A percentile compares a stretch with the other conserved stretches of the same genome.
phyloP scores from a whole-genome alignment of 1,284 basidiomycete species.

The Rhizoctonia solani region DNA sequence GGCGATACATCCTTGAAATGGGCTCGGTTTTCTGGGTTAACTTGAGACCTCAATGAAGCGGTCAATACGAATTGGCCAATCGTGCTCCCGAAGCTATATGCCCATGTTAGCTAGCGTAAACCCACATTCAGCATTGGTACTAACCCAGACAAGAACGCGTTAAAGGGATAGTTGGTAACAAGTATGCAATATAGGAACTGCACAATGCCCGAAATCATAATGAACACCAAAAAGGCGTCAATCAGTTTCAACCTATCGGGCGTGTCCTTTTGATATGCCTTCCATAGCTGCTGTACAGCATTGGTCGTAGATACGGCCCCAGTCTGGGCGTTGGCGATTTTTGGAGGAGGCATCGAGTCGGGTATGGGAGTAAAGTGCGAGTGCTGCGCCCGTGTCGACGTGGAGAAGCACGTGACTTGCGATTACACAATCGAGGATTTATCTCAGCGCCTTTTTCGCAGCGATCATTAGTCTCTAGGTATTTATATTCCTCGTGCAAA shows the following conservation, averaged over 20 bases:
- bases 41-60: constrained; percentile 89
- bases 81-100: constrained; percentile 81
- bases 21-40: constrained; percentile 79
- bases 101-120: neutral
- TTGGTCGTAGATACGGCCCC: constrained; percentile 16
- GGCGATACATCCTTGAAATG: constrained; percentile 92
- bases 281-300: constrained; percentile 66
- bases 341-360: constrained; percentile 39
- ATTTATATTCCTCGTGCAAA: neutral
- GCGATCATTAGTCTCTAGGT: neutral
- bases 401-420: constrained; percentile 40
- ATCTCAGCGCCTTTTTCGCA: neutral
- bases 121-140: neutral
- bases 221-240: constrained; percentile 90
- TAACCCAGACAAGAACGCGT: constrained; percentile 93
- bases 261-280: constrained; percentile 78
- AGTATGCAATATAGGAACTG: constrained; percentile 93
- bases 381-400: constrained; percentile 41
- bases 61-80: constrained; percentile 97
- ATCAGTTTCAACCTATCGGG: constrained; percentile 88
- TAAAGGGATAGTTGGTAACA: constrained; percentile 94
- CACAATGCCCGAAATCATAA: constrained; percentile 86
- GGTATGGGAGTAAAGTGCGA: constrained; percentile 40
- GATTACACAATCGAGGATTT: neutral
- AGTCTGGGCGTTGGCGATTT: constrained; percentile 18